Evolutionary conservation across 306 rosid species (phyloP).

Genomic region (Vigna trinervia): DNA sequence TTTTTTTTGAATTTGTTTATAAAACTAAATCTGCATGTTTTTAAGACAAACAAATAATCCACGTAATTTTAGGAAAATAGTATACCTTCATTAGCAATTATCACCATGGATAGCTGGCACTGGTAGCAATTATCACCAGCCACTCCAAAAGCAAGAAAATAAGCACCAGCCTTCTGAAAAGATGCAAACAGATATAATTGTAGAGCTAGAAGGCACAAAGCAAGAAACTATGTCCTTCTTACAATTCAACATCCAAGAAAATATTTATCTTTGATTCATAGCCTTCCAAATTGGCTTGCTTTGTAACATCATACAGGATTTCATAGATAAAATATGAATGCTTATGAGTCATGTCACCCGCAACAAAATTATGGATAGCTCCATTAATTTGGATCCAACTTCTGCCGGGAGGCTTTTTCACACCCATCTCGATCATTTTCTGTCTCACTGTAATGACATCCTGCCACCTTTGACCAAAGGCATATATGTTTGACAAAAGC

Average conservation of each 20-base stretch:
- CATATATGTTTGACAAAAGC: constrained; percentile 72
- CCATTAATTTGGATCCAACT: constrained; percentile 76
- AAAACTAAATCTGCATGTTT: too few relatives aligned
- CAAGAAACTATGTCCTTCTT: constrained; percentile 23
- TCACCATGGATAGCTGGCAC: too few relatives aligned
- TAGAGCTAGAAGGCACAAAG: constrained; percentile 15
- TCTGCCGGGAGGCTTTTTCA: constrained; percentile 72
- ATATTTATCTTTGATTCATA: constrained; percentile 42
- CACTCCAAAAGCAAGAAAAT: constrained; percentile 18
- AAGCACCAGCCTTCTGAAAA: constrained; percentile 26
- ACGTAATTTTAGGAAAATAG: too few relatives aligned
- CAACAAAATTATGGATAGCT: constrained; percentile 63
- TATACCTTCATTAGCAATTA: too few relatives aligned
- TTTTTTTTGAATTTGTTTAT: too few relatives aligned
- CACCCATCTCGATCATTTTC: constrained; percentile 68
- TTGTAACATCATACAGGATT: constrained; percentile 54
- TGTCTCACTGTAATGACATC: constrained; percentile 65
- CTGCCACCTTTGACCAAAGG: constrained; percentile 64
- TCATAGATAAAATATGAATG: constrained; percentile 56
- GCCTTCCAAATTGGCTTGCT: constrained; percentile 52
- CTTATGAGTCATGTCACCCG: constrained; percentile 64
- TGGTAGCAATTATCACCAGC: constrained; percentile 6
- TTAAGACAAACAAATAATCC: too few relatives aligned
- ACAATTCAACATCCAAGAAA: constrained; percentile 37
- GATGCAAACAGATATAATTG: not conserved